These are phyloP conservation scores for Eimeria necatrix DNA, from an alignment of 169 alveolate genomes.

Conservation along the genomic window DNA sequence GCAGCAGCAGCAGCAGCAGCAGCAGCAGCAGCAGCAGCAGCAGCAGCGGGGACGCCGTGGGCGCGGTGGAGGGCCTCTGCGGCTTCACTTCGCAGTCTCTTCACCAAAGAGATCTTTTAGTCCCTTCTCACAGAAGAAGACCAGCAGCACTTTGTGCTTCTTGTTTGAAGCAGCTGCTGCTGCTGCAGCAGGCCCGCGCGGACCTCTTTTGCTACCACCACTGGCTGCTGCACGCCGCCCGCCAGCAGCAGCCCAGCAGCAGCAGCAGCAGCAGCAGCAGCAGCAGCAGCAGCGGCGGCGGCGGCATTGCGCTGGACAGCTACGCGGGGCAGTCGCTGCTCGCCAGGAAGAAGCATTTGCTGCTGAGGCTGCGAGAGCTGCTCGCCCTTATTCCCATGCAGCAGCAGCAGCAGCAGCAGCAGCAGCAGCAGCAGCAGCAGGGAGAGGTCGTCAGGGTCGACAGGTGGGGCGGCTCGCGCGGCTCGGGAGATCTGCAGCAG, in stretches of 20 bases:
- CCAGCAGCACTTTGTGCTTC: not conserved
- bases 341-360: not conserved
- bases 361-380: not conserved
- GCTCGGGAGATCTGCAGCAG: not conserved
- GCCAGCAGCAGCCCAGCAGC: not conserved
- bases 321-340: not conserved
- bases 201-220: constrained; percentile 51
- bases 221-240: not conserved
- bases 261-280: not conserved
- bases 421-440: constrained; percentile 2
- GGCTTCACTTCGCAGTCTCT: constrained; percentile 30
- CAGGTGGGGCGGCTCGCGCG: not conserved
- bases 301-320: not conserved
- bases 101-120: constrained; percentile 8
- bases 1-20: too few species aligned
- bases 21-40: not conserved
- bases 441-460: not conserved
- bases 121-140: not conserved
- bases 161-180: constrained; percentile 33
- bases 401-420: not conserved
- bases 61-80: constrained; percentile 40
- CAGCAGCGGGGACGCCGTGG: not conserved
- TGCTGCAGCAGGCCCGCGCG: constrained; percentile 35
- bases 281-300: not conserved
- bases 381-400: not conserved